Conservation (phyloP, 495 filamentous ascomycete species). For the Lasiosphaeria miniovina region DNA sequence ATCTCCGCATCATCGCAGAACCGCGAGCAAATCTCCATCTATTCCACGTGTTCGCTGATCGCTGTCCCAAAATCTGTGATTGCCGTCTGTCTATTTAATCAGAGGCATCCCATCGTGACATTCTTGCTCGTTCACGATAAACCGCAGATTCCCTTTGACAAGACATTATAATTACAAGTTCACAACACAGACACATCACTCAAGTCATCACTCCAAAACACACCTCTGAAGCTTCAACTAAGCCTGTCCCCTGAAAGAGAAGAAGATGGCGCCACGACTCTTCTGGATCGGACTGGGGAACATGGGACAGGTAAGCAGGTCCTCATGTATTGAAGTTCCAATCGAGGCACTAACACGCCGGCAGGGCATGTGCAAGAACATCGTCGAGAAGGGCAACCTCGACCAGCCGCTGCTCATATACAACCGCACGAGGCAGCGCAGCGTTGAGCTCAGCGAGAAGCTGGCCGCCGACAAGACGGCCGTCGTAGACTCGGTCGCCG, state of each 20-base stretch:
- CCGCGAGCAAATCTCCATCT: no score
- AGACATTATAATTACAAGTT: no score
- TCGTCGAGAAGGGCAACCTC: slow-evolving; percentile 72
- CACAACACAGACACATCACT: not conserved
- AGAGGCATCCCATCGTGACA: no score
- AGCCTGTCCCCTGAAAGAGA: not conserved
- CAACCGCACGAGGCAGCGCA: slow-evolving; percentile 69
- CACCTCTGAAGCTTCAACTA: not conserved
- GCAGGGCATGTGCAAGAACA: slow-evolving; percentile 83
- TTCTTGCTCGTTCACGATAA: no score
- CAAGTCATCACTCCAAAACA: not conserved
- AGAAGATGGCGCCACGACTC: slow-evolving; percentile 58
- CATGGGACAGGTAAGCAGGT: slow-evolving; percentile 72
- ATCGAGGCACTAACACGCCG: not conserved
- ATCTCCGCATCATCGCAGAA: no score
- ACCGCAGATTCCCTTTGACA: no score
- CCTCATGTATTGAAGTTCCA: slow-evolving; percentile 1
- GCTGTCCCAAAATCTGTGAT: no score
- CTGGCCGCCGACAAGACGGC: slow-evolving; percentile 57
- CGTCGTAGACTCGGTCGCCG: slow-evolving; percentile 58
- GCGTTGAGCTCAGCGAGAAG: slow-evolving; percentile 52
- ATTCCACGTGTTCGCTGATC: no score
- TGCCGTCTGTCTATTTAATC: no score
- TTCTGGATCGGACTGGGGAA: slow-evolving; percentile 89
- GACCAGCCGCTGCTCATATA: slow-evolving; percentile 67